Conservation (phyloP, 176 grass and related monocot genomes). For the Otatea glauca region DNA sequence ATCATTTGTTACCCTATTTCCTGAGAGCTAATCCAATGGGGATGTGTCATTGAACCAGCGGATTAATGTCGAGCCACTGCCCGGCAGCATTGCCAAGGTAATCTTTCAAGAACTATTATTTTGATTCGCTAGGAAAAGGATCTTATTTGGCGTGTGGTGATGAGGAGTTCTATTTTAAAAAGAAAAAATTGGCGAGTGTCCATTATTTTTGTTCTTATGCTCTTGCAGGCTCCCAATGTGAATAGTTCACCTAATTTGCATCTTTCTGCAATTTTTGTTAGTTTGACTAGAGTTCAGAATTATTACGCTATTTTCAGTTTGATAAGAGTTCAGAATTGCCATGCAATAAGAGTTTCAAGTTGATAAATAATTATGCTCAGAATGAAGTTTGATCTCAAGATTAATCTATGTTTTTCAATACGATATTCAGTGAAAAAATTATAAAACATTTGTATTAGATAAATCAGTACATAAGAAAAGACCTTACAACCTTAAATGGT, state of each 20-base stretch:
- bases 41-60: slow-evolving; percentile 41
- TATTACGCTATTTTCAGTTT: not conserved
- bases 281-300: no score
- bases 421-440: no score
- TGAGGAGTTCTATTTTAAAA: not conserved
- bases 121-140: not conserved
- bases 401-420: no score
- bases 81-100: slow-evolving; percentile 43
- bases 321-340: not conserved
- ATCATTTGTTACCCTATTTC: not conserved
- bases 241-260: not conserved
- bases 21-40: slow-evolving; percentile 40
- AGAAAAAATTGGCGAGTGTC: no score
- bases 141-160: not conserved
- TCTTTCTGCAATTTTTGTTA: not conserved
- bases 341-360: not conserved
- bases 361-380: not conserved
- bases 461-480: no score
- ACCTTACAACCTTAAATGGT: no score
- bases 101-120: not conserved
- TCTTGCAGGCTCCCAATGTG: not conserved
- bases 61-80: slow-evolving; percentile 27
- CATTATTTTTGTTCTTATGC: not conserved
- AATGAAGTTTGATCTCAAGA: no score
- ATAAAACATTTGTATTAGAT: no score